A percentile compares a stretch with the other conserved stretches of the same genome.
phyloP scores from a whole-genome alignment of 345 rosid genomes.

The Arabis hirsuta region DNA sequence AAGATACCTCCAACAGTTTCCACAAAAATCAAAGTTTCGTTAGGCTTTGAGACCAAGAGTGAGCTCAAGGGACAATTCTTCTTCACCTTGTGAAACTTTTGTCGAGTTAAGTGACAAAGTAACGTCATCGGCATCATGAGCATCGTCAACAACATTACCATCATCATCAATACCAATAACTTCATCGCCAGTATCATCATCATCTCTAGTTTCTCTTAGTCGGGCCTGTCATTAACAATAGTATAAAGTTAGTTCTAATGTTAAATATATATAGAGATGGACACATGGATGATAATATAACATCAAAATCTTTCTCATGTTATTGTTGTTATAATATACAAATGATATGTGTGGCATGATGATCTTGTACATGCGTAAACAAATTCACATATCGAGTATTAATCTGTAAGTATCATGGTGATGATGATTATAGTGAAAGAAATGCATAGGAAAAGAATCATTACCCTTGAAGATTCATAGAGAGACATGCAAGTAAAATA shows the following conservation, averaged over 20 bases:
- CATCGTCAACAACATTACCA: background rate
- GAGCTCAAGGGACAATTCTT: slow-evolving; percentile 42
- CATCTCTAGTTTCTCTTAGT: slow-evolving; percentile 20
- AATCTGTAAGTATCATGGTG: no score
- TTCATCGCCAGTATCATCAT: slow-evolving; percentile 21
- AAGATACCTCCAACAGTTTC: slow-evolving; percentile 11
- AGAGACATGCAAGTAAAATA: slow-evolving; percentile 37
- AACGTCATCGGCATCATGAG: slow-evolving; percentile 2
- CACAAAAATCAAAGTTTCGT: background rate
- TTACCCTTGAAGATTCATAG: slow-evolving; percentile 42
- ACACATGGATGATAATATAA: background rate
- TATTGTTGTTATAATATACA: background rate
- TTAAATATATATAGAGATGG: background rate
- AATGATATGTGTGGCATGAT: no score
- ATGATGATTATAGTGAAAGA: slow-evolving; percentile 1
- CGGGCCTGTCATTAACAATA: slow-evolving; percentile 23
- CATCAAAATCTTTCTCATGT: background rate
- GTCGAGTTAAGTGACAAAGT: slow-evolving; percentile 26
- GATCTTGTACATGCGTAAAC: no score
- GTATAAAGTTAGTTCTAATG: background rate
- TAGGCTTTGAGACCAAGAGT: slow-evolving; percentile 32
- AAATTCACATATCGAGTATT: no score
- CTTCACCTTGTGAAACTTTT: slow-evolving; percentile 15
- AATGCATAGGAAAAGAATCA: slow-evolving; percentile 5
- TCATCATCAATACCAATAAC: background rate